Base-by-base conservation (phyloP, 2,329 filamentous ascomycete species). In the Parafenestella ontariensis region DNA sequence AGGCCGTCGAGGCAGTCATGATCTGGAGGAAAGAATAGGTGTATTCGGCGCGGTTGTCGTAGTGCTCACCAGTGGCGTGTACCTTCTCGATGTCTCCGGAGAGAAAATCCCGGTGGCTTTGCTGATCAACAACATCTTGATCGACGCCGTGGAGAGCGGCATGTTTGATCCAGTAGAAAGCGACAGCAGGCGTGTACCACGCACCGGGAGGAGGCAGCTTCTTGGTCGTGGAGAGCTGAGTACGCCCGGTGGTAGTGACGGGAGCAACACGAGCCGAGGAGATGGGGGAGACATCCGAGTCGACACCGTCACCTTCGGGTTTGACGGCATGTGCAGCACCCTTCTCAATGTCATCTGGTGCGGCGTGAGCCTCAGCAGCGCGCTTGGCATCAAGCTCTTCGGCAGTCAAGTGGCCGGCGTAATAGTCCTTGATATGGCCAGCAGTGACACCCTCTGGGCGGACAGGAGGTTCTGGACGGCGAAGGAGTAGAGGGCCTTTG, bases 61-160 rank as follows among this genome's bases (percentile, higher is more conserved):
- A 89, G 68, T 87, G 85, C 24, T 80, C 74, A 2, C 83, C 85
- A 24, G 78, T 80, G 15, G 83, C 83, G 66, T 88, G 83, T 50
- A 85, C 79, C 51, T 81, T 81, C 24, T 82, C 79, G 2, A 87
- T 70, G 52, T 86, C 79, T 1, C 80, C 81, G 1, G 80, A 78
- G 1, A 87, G 77, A 24, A 82, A 74, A 39, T 79, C 78, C 54
- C 76, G 71, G 61, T 76, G 73, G 49, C 59, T 73, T 58, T 78
- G 77, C 44, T 64, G 73, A 5, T 67, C 72, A 47, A 83, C 71
- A 28, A 83, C 78, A 46, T 83, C 81, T 58, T 81, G 72, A 46
- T 82, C 79, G 9, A 83, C 72, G 46, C 84, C 83, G 46, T 78
- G 81, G 46, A 85, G 77, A 39, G 83, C 54, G 3, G 66, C 71